Evolutionary conservation across 2,329 filamentous ascomycete species (phyloP).

Genomic region (Colletotrichum navitas): DNA sequence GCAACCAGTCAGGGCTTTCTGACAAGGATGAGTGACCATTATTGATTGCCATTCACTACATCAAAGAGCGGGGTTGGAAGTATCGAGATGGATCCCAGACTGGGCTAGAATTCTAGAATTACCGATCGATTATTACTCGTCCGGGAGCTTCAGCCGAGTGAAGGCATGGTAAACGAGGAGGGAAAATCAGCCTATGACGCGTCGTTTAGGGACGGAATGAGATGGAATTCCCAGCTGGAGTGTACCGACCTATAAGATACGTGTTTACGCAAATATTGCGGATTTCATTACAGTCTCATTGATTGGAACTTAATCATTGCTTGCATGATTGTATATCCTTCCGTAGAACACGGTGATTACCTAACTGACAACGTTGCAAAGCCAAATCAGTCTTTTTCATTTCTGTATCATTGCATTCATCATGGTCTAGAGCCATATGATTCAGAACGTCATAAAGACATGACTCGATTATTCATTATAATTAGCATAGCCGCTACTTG

Average conservation of each 20-base stretch:
- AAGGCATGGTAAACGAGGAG: neutral
- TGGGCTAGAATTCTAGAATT: neutral
- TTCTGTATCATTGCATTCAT: too few species aligned
- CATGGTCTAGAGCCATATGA: neutral
- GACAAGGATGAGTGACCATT: slow-evolving; percentile 20
- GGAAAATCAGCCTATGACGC: neutral
- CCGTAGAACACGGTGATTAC: too few species aligned
- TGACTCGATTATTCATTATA: slow-evolving; percentile 25
- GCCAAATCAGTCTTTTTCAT: neutral
- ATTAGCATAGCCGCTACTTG: slow-evolving; percentile 3
- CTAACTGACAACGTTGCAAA: neutral
- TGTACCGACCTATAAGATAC: too few species aligned
- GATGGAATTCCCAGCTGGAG: too few species aligned
- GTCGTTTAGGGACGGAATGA: neutral
- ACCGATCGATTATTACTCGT: neutral
- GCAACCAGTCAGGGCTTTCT: neutral
- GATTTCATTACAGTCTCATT: neutral
- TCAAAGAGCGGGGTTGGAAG: slow-evolving; percentile 17
- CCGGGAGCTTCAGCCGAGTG: neutral
- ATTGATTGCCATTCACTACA: neutral
- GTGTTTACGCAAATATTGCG: neutral
- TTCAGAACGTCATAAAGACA: neutral
- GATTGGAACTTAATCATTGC: rapidly evolving
- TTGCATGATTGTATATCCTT: neutral
- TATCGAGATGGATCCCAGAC: slow-evolving; percentile 3